Evolutionary conservation across 2,329 filamentous ascomycete genomes (phyloP).

Genomic region (Sporothrix schenckii): DNA sequence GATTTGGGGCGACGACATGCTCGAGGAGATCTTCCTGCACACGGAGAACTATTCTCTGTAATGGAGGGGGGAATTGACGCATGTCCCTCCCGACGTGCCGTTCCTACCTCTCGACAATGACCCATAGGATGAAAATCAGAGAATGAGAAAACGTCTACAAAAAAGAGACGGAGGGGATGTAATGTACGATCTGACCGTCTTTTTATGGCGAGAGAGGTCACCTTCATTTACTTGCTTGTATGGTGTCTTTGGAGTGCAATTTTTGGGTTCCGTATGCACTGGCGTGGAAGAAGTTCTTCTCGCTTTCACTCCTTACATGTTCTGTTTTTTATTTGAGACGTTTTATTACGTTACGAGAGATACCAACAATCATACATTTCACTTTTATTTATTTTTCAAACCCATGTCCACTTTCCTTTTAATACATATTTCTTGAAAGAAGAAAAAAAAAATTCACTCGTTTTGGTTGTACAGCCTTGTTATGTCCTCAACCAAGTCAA

Average conservation of each 20-base stretch:
- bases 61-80: not conserved
- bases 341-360: conserved; percentile 4
- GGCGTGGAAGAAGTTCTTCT: not conserved
- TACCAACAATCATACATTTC: not conserved
- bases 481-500: no score
- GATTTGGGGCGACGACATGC: conserved; percentile 76
- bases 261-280: not conserved
- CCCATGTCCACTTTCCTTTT: not conserved
- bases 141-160: not conserved
- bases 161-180: not conserved
- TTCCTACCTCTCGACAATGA: no score
- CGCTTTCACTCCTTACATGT: not conserved
- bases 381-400: not conserved
- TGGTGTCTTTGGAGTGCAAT: not conserved
- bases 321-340: not conserved
- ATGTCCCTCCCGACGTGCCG: no score
- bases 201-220: not conserved
- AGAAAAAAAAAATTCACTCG: no score
- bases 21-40: conserved; percentile 91
- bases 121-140: not conserved
- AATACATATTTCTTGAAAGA: no score
- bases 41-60: conserved; percentile 92
- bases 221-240: not conserved
- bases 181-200: conserved; percentile 7
- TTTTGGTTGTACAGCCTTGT: no score